Base-by-base conservation (phyloP, 192 early-diverging fungal genomes). In the Radiomyces spectabilis region DNA sequence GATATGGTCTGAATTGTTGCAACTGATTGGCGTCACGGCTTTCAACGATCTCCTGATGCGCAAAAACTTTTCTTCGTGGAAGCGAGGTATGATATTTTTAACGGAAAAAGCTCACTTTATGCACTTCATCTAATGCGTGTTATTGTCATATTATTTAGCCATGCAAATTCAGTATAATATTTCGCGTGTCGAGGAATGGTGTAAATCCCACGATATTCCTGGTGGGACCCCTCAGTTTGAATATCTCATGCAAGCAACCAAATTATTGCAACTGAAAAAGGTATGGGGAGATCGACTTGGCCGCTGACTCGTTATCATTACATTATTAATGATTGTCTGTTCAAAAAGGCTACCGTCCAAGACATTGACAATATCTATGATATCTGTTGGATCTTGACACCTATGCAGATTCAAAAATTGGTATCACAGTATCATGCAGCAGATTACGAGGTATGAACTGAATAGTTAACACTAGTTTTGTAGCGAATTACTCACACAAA, bases 81-180 rank as follows among this genome's bases (percentile, higher is more conserved):
- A 99, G 73, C 86, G 97, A 57, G 92, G 92, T 63, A 61, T 51
- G 31, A 38, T 3, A 39, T 8, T 26, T 45, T 26, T 2, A 5
- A 21, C 8, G 4, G 33, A 31, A 34, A 50, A 50, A 19, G 22
- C n/a, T n/a, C n/a, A n/a, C n/a, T n/a, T n/a, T n/a, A n/a, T n/a
- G n/a, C n/a, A n/a, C n/a, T n/a, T n/a, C n/a, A n/a, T n/a, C n/a
- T n/a, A n/a, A n/a, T n/a, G n/a, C n/a, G n/a, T n/a, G n/a, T n/a
- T n/a, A n/a, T n/a, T n/a, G n/a, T n/a, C n/a, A n/a, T 54, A 35
- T 34, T 19, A 15, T 39, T 18, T 51, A 81, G 84, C 84, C 33
- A 93, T 95, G 81, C 97, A 99, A 80, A 95, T 99, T 59, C 95
- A 98, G 74, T 99, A 96, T 76, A 99, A 99, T 55, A 86, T 97